These are phyloP conservation scores for Cutaneotrichosporon mucoides DNA, from an alignment of 1,284 basidiomycete genomes.

Conservation along the genomic window DNA sequence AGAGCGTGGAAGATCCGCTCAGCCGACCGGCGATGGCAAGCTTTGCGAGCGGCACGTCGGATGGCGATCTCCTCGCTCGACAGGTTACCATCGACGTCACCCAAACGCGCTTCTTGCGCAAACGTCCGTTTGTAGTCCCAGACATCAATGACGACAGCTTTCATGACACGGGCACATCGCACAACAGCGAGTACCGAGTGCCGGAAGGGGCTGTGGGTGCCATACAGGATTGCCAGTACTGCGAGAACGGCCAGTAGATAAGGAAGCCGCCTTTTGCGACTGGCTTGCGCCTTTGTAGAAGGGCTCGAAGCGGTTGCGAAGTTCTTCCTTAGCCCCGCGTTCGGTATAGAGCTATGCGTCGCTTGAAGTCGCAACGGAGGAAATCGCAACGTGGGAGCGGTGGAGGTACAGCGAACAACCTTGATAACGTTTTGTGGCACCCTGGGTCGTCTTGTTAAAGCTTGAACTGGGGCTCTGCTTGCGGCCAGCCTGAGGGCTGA, in stretches of 20 bases:
- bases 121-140: slow-evolving; percentile 83
- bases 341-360: no score
- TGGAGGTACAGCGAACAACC: no score
- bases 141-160: slow-evolving; percentile 54
- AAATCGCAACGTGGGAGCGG: no score
- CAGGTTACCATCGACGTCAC: slow-evolving; percentile 37
- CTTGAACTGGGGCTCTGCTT: neutral
- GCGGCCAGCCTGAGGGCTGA: slow-evolving; percentile 3
- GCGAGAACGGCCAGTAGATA: slow-evolving; percentile 25
- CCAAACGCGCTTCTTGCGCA: slow-evolving; percentile 47
- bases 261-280: neutral
- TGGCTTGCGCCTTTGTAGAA: neutral
- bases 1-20: slow-evolving; percentile 70
- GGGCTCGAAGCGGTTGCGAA: no score
- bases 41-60: slow-evolving; percentile 59
- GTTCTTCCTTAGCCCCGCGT: no score
- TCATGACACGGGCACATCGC: slow-evolving; percentile 62
- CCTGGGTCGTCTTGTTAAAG: neutral
- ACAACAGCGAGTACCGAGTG: slow-evolving; percentile 52
- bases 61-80: slow-evolving; percentile 52
- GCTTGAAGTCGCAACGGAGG: no score
- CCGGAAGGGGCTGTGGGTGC: slow-evolving; percentile 49
- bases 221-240: slow-evolving; percentile 44
- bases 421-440: no score
- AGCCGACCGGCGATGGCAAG: slow-evolving; percentile 78